Evolutionary conservation across 2,329 filamentous ascomycete genomes (phyloP), one percentile per base, ranked within the genome.

Genomic region (Penicillium sp.): DNA sequence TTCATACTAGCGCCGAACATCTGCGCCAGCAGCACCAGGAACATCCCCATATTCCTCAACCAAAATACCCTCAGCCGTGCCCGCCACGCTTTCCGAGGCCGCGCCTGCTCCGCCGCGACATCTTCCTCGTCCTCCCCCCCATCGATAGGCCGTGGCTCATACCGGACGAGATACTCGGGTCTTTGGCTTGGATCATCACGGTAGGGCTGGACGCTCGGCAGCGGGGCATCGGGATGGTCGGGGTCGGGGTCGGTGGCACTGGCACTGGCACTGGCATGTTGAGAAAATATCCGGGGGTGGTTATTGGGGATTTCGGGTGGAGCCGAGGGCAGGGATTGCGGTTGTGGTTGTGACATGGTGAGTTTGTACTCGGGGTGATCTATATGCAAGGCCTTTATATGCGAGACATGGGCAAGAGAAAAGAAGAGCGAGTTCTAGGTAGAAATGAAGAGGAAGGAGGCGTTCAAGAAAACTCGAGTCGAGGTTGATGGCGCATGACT

Each of bases 1-100:
- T 95, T 96, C 93, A 96, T 96, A 54, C 90, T 76, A 0, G 89
- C 88, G 1, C 89, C 91, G 67, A 96, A 96, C 38, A 95, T 79
- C 75, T 96, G 92, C 0, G 91, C 85, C 2, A 88, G 62, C 17
- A 92, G 80, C 45, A 96, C 90, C 47, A 92, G 80, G 22, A 89
- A 79, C 20, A 93, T 83, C 1, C 90, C 90, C 65, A 89, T 88
- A 69, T 95, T 92, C 55, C 80, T 78, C 4, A 76, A 63, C 88
- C 89, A 92, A 54, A 71, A 56, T 1, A 58, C 50, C 41, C 14
- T 69, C 65, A 70, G 59, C 45, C 63, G 70, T 34, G 58, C 66
- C 47, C 63, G 67, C 69, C 71, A 70, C 59, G 71, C 72, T 50
- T 58, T 69, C 53, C 52, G 69, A 56, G 60, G 67, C 60, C 65